Evolutionary conservation across 2,329 filamentous ascomycete species (phyloP).

Genomic region (Alternaria angustiovoidea): DNA sequence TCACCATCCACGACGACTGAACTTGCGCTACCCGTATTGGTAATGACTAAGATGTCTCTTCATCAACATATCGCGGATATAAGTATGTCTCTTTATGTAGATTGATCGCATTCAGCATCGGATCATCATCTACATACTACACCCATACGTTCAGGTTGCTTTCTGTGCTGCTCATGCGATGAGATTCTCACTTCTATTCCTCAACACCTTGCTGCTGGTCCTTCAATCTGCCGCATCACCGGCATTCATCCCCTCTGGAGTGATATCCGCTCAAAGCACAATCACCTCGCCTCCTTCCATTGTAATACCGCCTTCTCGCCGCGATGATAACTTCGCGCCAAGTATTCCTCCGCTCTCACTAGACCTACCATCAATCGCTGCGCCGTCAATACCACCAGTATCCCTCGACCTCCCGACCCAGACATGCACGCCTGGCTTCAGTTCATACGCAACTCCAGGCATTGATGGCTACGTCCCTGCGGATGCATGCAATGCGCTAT

Average conservation of each 20-base stretch:
- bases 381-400: conserved; percentile 16
- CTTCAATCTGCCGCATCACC: conserved; percentile 19
- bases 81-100: conserved; percentile 9
- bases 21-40: background rate
- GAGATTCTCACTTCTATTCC: conserved; percentile 19
- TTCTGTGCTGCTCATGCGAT: conserved; percentile 15
- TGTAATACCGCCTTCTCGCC: conserved; percentile 17
- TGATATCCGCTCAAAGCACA: conserved; percentile 10
- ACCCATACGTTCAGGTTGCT: background rate
- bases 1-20: conserved; percentile 18
- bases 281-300: conserved; percentile 8
- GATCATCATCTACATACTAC: conserved; percentile 1
- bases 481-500: conserved; percentile 31
- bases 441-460: conserved; percentile 26
- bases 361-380: conserved; percentile 19
- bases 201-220: conserved; percentile 23
- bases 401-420: conserved; percentile 19
- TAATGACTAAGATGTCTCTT: conserved; percentile 15
- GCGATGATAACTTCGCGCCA: conserved; percentile 18
- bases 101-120: conserved; percentile 1
- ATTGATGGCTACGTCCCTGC: conserved; percentile 31
- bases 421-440: conserved; percentile 27
- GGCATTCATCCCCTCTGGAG: conserved; percentile 10
- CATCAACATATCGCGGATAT: background rate
- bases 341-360: conserved; percentile 22